phyloP scores from a whole-genome alignment of 768 basidiomycete species.

The Lactarius hengduanensis region DNA sequence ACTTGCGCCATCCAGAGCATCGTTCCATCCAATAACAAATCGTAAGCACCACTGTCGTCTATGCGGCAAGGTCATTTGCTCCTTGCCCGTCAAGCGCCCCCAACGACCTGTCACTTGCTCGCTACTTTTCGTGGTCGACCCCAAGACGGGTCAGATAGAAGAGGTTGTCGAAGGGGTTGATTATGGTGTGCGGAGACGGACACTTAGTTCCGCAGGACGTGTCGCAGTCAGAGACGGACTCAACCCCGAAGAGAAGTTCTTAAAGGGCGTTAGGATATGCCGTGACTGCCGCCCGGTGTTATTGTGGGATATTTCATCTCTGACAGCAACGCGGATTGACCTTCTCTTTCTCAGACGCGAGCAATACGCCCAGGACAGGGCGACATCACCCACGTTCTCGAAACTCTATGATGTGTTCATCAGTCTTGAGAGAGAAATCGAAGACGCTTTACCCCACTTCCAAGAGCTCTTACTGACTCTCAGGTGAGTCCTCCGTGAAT shows the following conservation, averaged over 20 bases:
- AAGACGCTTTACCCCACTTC: constrained; percentile 80
- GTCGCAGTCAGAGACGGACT: constrained; percentile 36
- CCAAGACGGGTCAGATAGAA: constrained; percentile 71
- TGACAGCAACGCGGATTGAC: background rate
- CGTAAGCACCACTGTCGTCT: constrained; percentile 96
- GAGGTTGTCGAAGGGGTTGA: constrained; percentile 83
- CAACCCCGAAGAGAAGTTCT: constrained; percentile 74
- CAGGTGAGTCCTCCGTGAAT: constrained; percentile 45
- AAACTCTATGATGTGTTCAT: constrained; percentile 55
- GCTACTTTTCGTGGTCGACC: constrained; percentile 82
- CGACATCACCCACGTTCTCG: constrained; percentile 13
- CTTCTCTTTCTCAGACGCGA: constrained; percentile 53
- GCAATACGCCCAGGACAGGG: constrained; percentile 66
- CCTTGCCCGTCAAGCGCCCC: constrained; percentile 73
- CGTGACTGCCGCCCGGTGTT: constrained; percentile 77
- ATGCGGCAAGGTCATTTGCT: constrained; percentile 90
- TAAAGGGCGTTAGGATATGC: constrained; percentile 88
- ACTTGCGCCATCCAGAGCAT: constrained; percentile 41
- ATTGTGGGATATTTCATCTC: constrained; percentile 51
- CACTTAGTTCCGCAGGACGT: constrained; percentile 32
- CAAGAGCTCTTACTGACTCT: constrained; percentile 79
- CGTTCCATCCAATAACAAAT: constrained; percentile 87
- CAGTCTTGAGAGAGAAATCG: constrained; percentile 83
- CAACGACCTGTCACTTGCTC: constrained; percentile 72
- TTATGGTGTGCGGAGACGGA: constrained; percentile 67